Conservation (phyloP, 2,329 filamentous ascomycete genomes). For the Cladosporium austrohemisphaericum region DNA sequence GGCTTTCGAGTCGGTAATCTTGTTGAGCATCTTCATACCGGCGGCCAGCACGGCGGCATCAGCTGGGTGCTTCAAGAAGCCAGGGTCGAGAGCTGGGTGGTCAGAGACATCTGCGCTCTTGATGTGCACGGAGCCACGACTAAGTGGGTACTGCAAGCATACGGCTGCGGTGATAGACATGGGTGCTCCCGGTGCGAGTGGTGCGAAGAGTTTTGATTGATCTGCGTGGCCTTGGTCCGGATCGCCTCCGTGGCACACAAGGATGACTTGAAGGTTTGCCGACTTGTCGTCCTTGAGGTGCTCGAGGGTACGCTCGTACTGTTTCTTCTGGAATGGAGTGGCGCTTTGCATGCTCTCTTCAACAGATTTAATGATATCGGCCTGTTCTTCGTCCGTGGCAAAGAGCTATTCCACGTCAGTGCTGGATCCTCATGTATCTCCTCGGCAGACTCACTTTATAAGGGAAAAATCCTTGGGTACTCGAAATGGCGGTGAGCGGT, state of each 20-base stretch:
- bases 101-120: conserved; percentile 27
- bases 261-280: conserved; percentile 37
- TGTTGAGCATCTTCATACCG: conserved; percentile 37
- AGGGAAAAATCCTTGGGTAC: conserved; percentile 37
- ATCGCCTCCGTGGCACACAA: conserved; percentile 32
- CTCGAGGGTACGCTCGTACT: conserved; percentile 33
- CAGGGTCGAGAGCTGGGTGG: conserved; percentile 34
- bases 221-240: conserved; percentile 27
- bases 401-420: conserved; percentile 22
- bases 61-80: conserved; percentile 33
- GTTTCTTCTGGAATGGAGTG: conserved; percentile 34
- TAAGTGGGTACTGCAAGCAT: conserved; percentile 31
- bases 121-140: conserved; percentile 33
- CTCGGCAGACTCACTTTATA: conserved; percentile 23
- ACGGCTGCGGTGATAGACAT: conserved; percentile 27
- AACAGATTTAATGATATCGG: conserved; percentile 31
- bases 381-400: conserved; percentile 32
- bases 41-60: conserved; percentile 34
- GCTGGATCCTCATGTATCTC: neutral
- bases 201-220: conserved; percentile 29
- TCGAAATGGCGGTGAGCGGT: conserved; percentile 31
- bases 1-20: conserved; percentile 41
- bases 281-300: conserved; percentile 36
- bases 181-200: conserved; percentile 19
- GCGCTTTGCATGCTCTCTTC: conserved; percentile 26